Evolutionary conservation across 805 yeast genomes (phyloP).

Genomic region (Metschnikowia amazonensis): DNA sequence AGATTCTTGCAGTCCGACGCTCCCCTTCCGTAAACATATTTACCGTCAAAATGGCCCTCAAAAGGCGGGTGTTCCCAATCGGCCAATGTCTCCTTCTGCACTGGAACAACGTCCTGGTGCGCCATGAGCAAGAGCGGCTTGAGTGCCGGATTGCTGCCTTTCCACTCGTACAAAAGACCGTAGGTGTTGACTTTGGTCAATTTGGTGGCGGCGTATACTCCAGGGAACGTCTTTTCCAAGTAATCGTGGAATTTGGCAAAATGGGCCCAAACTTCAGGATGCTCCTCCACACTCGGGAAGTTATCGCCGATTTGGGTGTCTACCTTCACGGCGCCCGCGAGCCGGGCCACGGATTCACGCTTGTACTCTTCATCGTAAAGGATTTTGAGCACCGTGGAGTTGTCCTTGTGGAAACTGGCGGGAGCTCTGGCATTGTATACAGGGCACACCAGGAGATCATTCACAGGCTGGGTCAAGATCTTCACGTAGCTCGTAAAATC

Average conservation of each 20-base stretch:
- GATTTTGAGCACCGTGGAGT: slow-evolving; percentile 30
- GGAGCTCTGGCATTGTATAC: slow-evolving; percentile 15
- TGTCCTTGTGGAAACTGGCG: slow-evolving; percentile 24
- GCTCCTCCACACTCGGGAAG: slow-evolving; percentile 43
- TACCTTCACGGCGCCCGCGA: slow-evolving; percentile 58
- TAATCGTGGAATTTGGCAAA: slow-evolving; percentile 18
- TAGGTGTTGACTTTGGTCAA: slow-evolving; percentile 14
- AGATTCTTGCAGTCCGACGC: slow-evolving; percentile 70
- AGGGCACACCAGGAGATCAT: slow-evolving; percentile 11
- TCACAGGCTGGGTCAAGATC: slow-evolving; percentile 11
- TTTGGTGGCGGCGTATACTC: slow-evolving; percentile 8
- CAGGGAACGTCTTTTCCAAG: slow-evolving; percentile 14
- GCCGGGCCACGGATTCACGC: slow-evolving; percentile 36
- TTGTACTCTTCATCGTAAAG: slow-evolving; percentile 31
- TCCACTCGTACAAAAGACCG: slow-evolving; percentile 17
- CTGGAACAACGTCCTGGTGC: slow-evolving; percentile 19
- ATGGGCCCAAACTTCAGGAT: slow-evolving; percentile 47
- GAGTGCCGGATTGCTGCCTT: slow-evolving; percentile 13
- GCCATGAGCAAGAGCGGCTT: slow-evolving; percentile 18
- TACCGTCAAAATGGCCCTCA: slow-evolving; percentile 18
- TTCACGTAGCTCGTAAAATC: slow-evolving; percentile 10
- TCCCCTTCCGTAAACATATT: slow-evolving; percentile 72
- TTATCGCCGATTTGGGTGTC: slow-evolving; percentile 63
- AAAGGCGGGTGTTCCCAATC: slow-evolving; percentile 18
- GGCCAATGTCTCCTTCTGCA: slow-evolving; percentile 15